Evolutionary conservation across 2,329 filamentous ascomycete genomes (phyloP), one percentile per base, ranked within the genome.

Genomic region (Botrytis squamosa): DNA sequence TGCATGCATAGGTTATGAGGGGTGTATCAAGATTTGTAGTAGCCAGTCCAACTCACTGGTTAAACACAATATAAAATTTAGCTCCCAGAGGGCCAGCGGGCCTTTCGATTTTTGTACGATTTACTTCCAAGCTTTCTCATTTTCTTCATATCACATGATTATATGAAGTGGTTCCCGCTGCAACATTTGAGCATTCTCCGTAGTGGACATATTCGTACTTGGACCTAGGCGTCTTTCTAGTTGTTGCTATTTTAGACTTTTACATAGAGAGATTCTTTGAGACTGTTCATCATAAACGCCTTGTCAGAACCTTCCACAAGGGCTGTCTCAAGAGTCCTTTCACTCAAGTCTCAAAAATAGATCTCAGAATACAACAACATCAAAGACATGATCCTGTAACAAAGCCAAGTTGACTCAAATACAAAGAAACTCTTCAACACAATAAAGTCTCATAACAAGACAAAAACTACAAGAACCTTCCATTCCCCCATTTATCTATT

Each of bases 381-480:
- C 62, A 67, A 72, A 72, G 70, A 59, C n/a, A 44, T 59, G 38
- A 20, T 44, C 29, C 20, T 25, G 22, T 22, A 59, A 57, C 38
- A 55, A 72, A 67, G 52, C 38, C 22, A 38, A 12, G 22, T n/a
- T 8, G 49, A 40, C 22, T 44, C 29, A 60, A 6, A 46, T 29
- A 64, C 38, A 55, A 68, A 72, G 55, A 38, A 60, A n/a, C 16
- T 12, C 16, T 38, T 9, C 49, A 5, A 33, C n/a, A 72, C 62
- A 72, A 72, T 72, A 1, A 59, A 68, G 25, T n/a, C n/a, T 69
- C 66, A 33, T 44, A 57, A 57, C 25, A n/a, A 57, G 66, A 59
- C 3, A n/a, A 44, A 55, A 70, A 36, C 65, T 75, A 71, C 70
- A 70, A 73, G 44, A 74, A 67, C 57, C 59, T 65, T 65, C 68